phyloP scores from a whole-genome alignment of 805 yeast genomes.

The Metschnikowia sp. region DNA sequence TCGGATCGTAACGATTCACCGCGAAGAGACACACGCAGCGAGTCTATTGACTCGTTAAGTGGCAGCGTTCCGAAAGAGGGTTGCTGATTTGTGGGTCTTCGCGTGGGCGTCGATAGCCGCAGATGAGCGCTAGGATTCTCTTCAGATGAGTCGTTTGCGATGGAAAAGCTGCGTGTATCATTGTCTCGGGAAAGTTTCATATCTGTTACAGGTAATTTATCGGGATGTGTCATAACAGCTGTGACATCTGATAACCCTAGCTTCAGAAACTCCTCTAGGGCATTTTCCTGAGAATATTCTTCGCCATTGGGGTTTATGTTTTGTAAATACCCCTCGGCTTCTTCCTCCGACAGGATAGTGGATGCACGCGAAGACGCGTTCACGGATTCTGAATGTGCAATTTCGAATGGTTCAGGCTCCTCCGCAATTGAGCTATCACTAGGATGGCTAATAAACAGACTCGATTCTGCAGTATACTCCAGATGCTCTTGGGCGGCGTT shows the following conservation, averaged over 20 bases:
- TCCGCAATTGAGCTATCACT: not conserved
- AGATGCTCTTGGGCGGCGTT: not conserved
- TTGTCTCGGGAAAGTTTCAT: too few relatives aligned
- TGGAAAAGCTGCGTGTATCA: too few relatives aligned
- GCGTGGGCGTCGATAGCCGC: too few relatives aligned
- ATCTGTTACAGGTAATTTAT: too few relatives aligned
- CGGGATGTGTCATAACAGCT: too few relatives aligned
- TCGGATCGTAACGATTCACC: slow-evolving; percentile 1
- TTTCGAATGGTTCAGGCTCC: not conserved
- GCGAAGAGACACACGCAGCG: not conserved
- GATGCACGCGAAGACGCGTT: slow-evolving; percentile 4
- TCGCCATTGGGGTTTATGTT: not conserved
- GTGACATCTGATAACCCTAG: too few relatives aligned
- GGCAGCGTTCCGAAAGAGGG: too few relatives aligned
- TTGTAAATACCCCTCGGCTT: not conserved
- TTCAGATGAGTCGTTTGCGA: too few relatives aligned
- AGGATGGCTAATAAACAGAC: slow-evolving; percentile 19
- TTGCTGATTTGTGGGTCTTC: too few relatives aligned
- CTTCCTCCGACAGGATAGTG: not conserved
- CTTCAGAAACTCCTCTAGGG: too few relatives aligned
- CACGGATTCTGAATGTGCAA: not conserved
- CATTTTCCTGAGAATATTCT: not conserved
- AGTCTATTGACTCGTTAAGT: not conserved
- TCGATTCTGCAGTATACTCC: slow-evolving; percentile 14
- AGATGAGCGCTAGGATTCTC: too few relatives aligned